Conservation (phyloP, 768 basidiomycete genomes). For the Mycena olivaceomarginata region DNA sequence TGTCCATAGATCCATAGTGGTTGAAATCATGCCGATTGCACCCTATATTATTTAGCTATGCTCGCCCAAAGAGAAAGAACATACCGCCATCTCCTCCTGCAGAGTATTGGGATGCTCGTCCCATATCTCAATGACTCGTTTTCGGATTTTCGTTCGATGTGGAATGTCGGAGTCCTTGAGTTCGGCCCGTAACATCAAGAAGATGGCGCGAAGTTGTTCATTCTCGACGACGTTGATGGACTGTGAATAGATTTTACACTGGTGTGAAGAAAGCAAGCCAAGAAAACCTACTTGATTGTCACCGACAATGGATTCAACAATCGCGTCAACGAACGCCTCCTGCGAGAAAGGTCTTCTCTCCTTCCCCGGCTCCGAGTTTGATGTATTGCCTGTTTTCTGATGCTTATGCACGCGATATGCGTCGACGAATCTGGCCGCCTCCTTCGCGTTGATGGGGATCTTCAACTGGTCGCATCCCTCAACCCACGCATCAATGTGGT, state of each 20-base stretch:
- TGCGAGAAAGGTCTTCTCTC: background rate
- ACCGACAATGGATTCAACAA: no score
- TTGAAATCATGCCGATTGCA: no score
- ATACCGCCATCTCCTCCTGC: conserved; percentile 46
- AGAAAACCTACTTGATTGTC: no score
- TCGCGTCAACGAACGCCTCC: no score
- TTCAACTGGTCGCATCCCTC: conserved; percentile 44
- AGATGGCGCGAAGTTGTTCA: no score
- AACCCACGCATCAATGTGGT: conserved; percentile 47
- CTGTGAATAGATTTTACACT: no score
- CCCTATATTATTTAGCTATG: no score
- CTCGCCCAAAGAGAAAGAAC: background rate
- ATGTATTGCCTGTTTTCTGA: background rate
- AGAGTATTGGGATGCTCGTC: conserved; percentile 49
- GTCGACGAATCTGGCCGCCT: conserved; percentile 10
- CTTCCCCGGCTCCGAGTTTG: conserved; percentile 1
- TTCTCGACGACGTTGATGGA: no score
- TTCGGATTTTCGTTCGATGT: conserved; percentile 46
- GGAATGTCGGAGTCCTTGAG: no score
- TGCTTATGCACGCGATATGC: conserved; percentile 25
- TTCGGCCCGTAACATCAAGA: conserved; percentile 19
- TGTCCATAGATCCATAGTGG: no score
- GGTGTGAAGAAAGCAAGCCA: no score
- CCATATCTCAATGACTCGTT: conserved; percentile 48
- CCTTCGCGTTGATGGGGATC: conserved; percentile 42